Evolutionary conservation across 768 basidiomycete genomes (phyloP), one percentile per base, ranked within the genome.

Genomic region (Leccinum boreale): DNA sequence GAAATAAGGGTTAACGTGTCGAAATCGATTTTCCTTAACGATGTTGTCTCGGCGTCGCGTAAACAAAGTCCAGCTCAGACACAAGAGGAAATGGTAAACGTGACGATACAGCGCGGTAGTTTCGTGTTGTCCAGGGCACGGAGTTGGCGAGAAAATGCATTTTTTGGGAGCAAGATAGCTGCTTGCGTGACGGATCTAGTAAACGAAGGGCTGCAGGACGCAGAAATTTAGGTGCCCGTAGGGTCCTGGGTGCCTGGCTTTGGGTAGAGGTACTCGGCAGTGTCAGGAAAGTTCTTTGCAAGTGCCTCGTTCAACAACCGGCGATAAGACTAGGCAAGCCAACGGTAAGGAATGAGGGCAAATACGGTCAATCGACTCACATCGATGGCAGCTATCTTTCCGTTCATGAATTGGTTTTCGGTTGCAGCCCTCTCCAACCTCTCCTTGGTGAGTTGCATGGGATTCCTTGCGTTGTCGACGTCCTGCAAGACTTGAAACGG

Each of bases 361-460:
- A 45, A 29, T 17, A n/a, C 31, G 10, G 58, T 24, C 47, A 46
- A 45, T 35, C 45, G 33, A 64, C 82, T 64, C 61, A 90, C 90
- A 55, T 85, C 81, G 26, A 94, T 81, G 1, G 90, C 92, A 47
- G 81, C 79, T 39, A 94, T 89, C 68, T 93, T 92, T 28, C 89
- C 91, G 66, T 93, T 91, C 87, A 92, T 90, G 62, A 92, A 93
- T 67, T 92, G 92, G 67, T 94, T 94, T 74, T 94, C 92, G 3
- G 89, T 89, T 29, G 92, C 90, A 0, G 90, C 84, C 53, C 90
- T 80, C 73, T 94, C 92, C 14, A 94, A 72, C 52, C 89, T 79
- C 57, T 92, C 90, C 61, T 84, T 83, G 17, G 92, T 92, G 52
- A 92, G 77, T 67, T 86, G 85, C 85, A 90, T 86, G 4, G 91